phyloP scores from a whole-genome alignment of 768 basidiomycete species.

The Lepiota venenata region DNA sequence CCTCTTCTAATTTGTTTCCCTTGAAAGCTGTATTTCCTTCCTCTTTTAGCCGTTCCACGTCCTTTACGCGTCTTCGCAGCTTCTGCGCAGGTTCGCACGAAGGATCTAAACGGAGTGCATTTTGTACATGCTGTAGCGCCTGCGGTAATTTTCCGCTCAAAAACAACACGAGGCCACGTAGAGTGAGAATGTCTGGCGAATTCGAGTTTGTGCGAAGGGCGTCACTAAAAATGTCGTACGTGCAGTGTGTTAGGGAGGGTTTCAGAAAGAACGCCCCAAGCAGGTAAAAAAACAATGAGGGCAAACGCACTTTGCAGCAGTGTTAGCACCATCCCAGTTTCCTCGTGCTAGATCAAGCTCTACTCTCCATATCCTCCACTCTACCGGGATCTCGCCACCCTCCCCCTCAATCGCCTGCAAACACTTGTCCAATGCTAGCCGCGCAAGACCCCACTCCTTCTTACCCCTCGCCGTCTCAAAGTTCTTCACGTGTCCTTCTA shows the following conservation, averaged over 20 bases:
- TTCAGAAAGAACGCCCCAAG: too few species aligned
- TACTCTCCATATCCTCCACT: constrained; percentile 80
- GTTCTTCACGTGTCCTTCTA: constrained; percentile 65
- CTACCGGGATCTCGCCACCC: constrained; percentile 68
- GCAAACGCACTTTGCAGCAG: constrained; percentile 76
- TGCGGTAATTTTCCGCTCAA: constrained; percentile 66
- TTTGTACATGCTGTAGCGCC: constrained; percentile 53
- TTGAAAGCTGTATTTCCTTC: constrained; percentile 84
- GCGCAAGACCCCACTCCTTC: constrained; percentile 74
- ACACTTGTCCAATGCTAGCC: constrained; percentile 80
- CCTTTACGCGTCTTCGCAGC: constrained; percentile 75
- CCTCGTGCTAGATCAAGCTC: constrained; percentile 73
- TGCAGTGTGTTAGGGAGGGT: too few species aligned
- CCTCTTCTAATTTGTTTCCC: constrained; percentile 50
- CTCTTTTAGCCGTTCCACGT: constrained; percentile 80
- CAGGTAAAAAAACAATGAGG: constrained; percentile 19
- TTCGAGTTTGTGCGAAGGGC: constrained; percentile 68
- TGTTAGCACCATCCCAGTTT: constrained; percentile 71
- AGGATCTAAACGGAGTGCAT: constrained; percentile 76
- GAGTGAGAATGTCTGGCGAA: constrained; percentile 74
- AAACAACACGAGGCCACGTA: constrained; percentile 81
- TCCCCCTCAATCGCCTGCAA: constrained; percentile 70
- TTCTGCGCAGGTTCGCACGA: constrained; percentile 67
- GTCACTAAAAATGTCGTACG: constrained; percentile 53
- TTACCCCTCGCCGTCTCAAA: constrained; percentile 51